Conservation (phyloP, 352 stramenopile species). For the Phytophthora megakarya region DNA sequence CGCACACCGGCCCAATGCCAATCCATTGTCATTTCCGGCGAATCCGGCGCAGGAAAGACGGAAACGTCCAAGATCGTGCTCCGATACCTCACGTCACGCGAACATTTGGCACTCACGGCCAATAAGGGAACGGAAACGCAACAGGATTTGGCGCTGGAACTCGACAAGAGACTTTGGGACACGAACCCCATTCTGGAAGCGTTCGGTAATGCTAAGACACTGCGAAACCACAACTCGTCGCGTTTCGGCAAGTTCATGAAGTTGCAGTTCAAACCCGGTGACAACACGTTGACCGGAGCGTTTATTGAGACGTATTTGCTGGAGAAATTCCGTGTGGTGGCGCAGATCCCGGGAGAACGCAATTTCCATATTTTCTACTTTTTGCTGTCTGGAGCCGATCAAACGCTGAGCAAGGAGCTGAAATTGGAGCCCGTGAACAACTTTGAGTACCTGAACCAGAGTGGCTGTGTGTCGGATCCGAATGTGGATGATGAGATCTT, state of each 20-base stretch:
- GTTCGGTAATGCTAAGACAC: conserved; percentile 89
- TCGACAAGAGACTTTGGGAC: conserved; percentile 88
- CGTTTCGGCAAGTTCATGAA: conserved; percentile 92
- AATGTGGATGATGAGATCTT: conserved; percentile 89
- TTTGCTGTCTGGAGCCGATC: conserved; percentile 73
- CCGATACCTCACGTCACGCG: conserved; percentile 82
- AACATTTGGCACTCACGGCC: conserved; percentile 63
- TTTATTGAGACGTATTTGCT: conserved; percentile 91
- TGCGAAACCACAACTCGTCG: conserved; percentile 89
- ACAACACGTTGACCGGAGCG: conserved; percentile 73
- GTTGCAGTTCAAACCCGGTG: conserved; percentile 82
- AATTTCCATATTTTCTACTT: conserved; percentile 95
- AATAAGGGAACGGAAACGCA: conserved; percentile 40
- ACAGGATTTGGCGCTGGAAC: conserved; percentile 73
- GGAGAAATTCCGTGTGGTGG: conserved; percentile 90
- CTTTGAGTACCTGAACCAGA: conserved; percentile 89
- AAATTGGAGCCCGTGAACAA: conserved; percentile 58
- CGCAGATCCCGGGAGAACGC: conserved; percentile 83
- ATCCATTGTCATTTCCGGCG: conserved; percentile 89
- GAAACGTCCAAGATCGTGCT: conserved; percentile 91
- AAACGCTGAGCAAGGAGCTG: conserved; percentile 62
- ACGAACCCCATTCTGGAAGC: conserved; percentile 90
- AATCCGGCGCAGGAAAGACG: conserved; percentile 88
- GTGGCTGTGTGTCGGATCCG: conserved; percentile 76
- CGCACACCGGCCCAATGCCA: conserved; percentile 82